Evolutionary conservation across 345 rosid genomes (phyloP).

Genomic region (Diplotaxis tenuifolia): DNA sequence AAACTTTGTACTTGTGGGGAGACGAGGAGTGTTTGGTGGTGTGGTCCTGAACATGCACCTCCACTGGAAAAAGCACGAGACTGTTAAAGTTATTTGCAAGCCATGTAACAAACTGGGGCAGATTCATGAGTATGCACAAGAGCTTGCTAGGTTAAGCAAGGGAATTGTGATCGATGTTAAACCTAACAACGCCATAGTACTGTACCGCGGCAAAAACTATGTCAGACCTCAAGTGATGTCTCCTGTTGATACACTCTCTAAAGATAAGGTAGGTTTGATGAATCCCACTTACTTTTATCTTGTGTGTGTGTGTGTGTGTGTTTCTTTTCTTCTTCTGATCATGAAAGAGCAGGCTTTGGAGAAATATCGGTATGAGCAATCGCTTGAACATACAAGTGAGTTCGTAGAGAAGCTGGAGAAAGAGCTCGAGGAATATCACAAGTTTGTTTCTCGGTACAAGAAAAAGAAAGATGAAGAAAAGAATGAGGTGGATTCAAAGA

Average conservation of each 20-base stretch:
- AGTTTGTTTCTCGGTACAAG: constrained; percentile 56
- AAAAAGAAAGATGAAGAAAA: constrained; percentile 43
- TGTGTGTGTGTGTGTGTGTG: not conserved
- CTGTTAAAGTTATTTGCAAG: constrained; percentile 83
- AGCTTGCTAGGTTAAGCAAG: constrained; percentile 75
- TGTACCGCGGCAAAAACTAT: constrained; percentile 90
- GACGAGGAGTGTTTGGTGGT: constrained; percentile 96
- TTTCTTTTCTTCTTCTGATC: not conserved
- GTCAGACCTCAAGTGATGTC: constrained; percentile 76
- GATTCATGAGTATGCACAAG: constrained; percentile 78
- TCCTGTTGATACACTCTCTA: constrained; percentile 75
- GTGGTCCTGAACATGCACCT: constrained; percentile 95
- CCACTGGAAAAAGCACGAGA: constrained; percentile 96
- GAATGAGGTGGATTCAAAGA: not conserved
- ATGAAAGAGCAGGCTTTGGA: constrained; percentile 65
- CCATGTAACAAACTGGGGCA: constrained; percentile 83
- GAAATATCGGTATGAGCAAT: constrained; percentile 72
- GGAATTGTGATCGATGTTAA: constrained; percentile 82
- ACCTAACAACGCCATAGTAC: constrained; percentile 62
- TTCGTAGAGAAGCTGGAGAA: constrained; percentile 89
- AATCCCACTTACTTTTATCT: not conserved
- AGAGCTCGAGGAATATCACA: constrained; percentile 72
- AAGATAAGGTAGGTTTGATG: constrained; percentile 53
- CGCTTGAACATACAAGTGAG: constrained; percentile 90
- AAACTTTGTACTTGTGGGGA: constrained; percentile 77